phyloP scores from a whole-genome alignment of 495 filamentous ascomycete species.

The Neurospora sp. region DNA sequence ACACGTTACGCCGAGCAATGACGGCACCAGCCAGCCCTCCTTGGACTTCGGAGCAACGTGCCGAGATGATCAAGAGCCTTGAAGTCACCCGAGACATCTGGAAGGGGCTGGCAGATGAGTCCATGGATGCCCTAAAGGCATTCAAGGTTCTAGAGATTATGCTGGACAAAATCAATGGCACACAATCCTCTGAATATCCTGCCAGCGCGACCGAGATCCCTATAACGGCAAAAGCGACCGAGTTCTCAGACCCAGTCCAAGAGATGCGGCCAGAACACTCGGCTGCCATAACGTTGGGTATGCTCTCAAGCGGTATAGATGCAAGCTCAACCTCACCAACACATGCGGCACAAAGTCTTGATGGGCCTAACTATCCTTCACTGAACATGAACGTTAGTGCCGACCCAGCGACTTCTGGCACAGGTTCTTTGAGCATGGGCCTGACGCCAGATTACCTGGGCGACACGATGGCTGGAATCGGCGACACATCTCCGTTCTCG shows the following conservation, averaged over 20 bases:
- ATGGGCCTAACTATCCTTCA: neutral
- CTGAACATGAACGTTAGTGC: neutral
- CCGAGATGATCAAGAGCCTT: conserved; percentile 64
- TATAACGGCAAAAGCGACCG: conserved; percentile 24
- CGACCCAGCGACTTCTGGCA: conserved; percentile 3
- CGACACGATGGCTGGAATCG: conserved; percentile 43
- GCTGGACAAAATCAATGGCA: conserved; percentile 57
- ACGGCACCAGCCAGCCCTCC: conserved; percentile 36
- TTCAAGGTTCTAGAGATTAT: conserved; percentile 67
- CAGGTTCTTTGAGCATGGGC: conserved; percentile 15
- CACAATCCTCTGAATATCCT: conserved; percentile 10
- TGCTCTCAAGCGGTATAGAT: conserved; percentile 58
- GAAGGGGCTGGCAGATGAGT: conserved; percentile 61
- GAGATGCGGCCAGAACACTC: conserved; percentile 49
- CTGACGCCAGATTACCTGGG: conserved; percentile 40
- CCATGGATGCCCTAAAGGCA: conserved; percentile 86
- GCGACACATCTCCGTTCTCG: conserved; percentile 44
- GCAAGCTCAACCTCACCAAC: conserved; percentile 38
- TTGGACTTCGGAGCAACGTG: conserved; percentile 60
- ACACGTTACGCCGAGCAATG: conserved; percentile 14
- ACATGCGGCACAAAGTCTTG: neutral
- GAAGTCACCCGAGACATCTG: conserved; percentile 68
- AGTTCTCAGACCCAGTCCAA: conserved; percentile 11
- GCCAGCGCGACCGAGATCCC: conserved; percentile 2
- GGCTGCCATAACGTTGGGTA: conserved; percentile 73